Conservation (phyloP, 495 filamentous ascomycete species). For the Aspergillus conjunctus region DNA sequence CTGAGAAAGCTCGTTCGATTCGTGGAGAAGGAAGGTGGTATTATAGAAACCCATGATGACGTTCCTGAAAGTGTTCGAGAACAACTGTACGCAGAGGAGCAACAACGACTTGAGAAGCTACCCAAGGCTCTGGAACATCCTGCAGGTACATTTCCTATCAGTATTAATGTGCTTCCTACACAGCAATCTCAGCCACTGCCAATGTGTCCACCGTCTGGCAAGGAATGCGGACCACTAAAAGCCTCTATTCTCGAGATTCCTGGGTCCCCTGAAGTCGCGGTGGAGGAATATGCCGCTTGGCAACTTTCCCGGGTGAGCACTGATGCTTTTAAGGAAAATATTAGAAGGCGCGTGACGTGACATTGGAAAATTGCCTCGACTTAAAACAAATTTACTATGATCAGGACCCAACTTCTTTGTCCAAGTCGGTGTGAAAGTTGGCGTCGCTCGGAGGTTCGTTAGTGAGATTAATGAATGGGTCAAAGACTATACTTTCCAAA, state of each 20-base stretch:
- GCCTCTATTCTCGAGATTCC: conserved; percentile 2
- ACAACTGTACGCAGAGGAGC: conserved; percentile 34
- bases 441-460: conserved; percentile 14
- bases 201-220: background rate
- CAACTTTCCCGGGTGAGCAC: conserved; percentile 11
- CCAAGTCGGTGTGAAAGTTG: conserved; percentile 13
- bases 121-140: background rate
- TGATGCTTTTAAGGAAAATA: conserved; percentile 18
- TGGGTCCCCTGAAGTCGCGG: conserved; percentile 10
- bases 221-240: background rate
- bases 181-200: conserved; percentile 6
- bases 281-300: conserved; percentile 19
- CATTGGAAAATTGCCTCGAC: conserved; percentile 16
- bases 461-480: conserved; percentile 9
- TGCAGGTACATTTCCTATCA: background rate
- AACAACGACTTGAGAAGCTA: conserved; percentile 26
- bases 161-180: conserved; percentile 8
- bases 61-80: conserved; percentile 28
- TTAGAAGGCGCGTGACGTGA: conserved; percentile 14
- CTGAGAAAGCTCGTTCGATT: conserved; percentile 29
- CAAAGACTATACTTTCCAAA: conserved; percentile 7
- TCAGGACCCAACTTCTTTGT: conserved; percentile 9
- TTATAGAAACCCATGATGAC: conserved; percentile 31
- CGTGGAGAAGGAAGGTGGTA: conserved; percentile 30
- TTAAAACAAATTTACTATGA: conserved; percentile 6